Base-by-base conservation (phyloP, 768 basidiomycete species). In the Tylopilus subfusipes region DNA sequence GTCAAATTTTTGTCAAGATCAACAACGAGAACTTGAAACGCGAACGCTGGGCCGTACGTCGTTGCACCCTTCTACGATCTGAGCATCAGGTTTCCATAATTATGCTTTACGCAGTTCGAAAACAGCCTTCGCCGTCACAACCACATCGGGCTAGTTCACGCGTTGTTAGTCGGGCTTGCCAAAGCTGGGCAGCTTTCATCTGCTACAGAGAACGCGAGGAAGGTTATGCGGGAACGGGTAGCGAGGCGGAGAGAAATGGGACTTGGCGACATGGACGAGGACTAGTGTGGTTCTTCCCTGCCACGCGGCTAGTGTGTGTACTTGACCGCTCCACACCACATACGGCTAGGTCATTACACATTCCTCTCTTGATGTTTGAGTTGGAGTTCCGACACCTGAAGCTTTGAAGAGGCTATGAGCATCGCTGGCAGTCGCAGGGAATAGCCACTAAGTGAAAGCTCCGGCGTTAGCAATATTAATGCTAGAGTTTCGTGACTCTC, bases 51-150 rank as follows among this genome's bases (percentile, higher is more conserved):
- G 84, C 84, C 48, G 90, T 93, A 67, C 73, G 89, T 81, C 25
- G 27, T 54, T 48, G 25, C 44, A 29, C 19, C 46, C 29, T 55
- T 49, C 11, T 27, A 16, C 4, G 19, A 48, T 47, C 8, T 44
- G 22, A 33, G 25, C 31, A 38, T 34, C 16, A 22, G 19, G 16
- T n/a, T 53, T 43, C 49, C 39, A 48, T 27, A 54, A 54, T 25
- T 31, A 50, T 51, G n/a, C 56, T 48, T 59, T 48, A 44, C 52
- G 16, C 62, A 93, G 89, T 91, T 93, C 57, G 90, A 94, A 72
- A 94, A 95, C 72, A 85, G 87, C 57, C 76, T 93, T 36, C 83
- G 93, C 38, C 78, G 85, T 62, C 93, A 95, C 64, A 96, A 95
- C 62, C 88, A 93, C 68, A 78, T 93, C 44, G 90, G 93, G 31